phyloP scores from a whole-genome alignment of 129 eudicot genomes.

The Flaveria ramosissima region DNA sequence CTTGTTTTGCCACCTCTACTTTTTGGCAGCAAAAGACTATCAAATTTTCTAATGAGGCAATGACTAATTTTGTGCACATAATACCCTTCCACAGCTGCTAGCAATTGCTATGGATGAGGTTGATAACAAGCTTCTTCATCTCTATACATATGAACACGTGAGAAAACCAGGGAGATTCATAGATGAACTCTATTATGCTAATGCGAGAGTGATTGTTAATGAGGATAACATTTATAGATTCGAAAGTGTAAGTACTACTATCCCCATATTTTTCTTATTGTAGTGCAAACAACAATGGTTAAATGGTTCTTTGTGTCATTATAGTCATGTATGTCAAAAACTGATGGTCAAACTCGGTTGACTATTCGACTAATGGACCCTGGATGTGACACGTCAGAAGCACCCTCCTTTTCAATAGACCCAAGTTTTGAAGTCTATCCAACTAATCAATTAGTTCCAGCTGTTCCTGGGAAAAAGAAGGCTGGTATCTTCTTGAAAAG shows the following conservation, averaged over 20 bases:
- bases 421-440: conserved; percentile 68
- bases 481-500: conserved; percentile 61
- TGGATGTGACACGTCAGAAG: conserved; percentile 62
- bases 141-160: conserved; percentile 72
- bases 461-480: conserved; percentile 50
- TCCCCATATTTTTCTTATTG: conserved; percentile 1
- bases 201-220: conserved; percentile 68
- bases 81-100: conserved; percentile 61
- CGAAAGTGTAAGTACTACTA: conserved; percentile 57
- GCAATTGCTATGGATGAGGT: conserved; percentile 67
- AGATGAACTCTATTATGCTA: conserved; percentile 72
- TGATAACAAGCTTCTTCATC: conserved; percentile 79
- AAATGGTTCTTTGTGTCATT: conserved; percentile 21
- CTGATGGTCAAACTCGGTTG: conserved; percentile 44
- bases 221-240: conserved; percentile 80
- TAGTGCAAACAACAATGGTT: neutral
- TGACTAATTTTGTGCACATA: conserved; percentile 10
- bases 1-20: conserved; percentile 9
- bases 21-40: neutral
- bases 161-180: conserved; percentile 55
- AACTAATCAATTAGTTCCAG: conserved; percentile 46
- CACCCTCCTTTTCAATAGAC: conserved; percentile 61
- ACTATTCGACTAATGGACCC: conserved; percentile 76
- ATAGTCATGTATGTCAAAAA: conserved; percentile 55
- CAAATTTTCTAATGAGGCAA: neutral